phyloP scores from a whole-genome alignment of 2,329 filamentous ascomycete species.

The Dendryphion nanum region DNA sequence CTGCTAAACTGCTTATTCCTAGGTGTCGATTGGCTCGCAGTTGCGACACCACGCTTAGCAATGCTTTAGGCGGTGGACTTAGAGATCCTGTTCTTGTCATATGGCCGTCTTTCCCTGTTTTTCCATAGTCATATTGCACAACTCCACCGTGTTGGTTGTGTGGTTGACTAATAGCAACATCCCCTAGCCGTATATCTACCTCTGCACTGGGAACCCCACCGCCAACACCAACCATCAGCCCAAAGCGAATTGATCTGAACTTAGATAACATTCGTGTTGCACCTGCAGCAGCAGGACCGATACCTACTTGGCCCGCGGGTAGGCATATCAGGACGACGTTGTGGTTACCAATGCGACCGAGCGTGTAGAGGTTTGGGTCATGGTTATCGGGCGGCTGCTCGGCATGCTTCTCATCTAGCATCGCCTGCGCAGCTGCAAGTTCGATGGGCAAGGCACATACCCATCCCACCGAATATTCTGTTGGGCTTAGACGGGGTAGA shows the following conservation, averaged over 20 bases:
- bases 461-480: conserved; percentile 5
- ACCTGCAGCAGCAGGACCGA: conserved; percentile 22
- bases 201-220: conserved; percentile 11
- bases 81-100: too few relatives aligned
- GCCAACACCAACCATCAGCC: conserved; percentile 44
- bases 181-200: conserved; percentile 4
- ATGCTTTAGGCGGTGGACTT: too few relatives aligned
- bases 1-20: too few relatives aligned
- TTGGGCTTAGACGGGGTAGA: too few relatives aligned
- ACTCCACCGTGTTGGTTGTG: neutral
- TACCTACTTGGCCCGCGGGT: conserved; percentile 9
- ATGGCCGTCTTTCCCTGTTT: too few relatives aligned
- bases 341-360: conserved; percentile 1
- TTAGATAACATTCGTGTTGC: conserved; percentile 21
- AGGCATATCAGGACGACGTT: conserved; percentile 5
- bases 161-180: conserved; percentile 8
- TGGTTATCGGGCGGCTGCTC: neutral
- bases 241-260: conserved; percentile 32
- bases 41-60: too few relatives aligned
- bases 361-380: conserved; percentile 3
- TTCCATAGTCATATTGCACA: conserved; percentile 1
- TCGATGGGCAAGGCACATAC: conserved; percentile 3
- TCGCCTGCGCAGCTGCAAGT: conserved; percentile 1
- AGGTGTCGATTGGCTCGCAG: too few relatives aligned
- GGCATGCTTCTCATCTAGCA: conserved; percentile 2